Evolutionary conservation across 1,284 basidiomycete genomes (phyloP), one percentile per base, ranked within the genome.

Genomic region (Lignosus rhinocerotis): DNA sequence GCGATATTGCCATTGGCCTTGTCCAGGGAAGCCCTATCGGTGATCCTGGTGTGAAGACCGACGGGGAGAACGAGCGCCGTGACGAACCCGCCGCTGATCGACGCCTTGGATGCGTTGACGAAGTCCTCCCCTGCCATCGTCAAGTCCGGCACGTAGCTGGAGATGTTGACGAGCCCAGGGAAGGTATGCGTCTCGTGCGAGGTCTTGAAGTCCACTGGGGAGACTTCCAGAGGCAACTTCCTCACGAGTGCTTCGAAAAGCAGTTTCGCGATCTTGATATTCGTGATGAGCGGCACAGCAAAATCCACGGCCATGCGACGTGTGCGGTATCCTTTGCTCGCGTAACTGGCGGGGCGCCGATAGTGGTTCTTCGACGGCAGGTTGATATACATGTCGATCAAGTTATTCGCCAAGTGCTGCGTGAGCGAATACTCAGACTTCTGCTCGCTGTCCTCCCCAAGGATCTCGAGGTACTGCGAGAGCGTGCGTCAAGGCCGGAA

Each of bases 271-370:
- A 95, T 96, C 81, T 99, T 99, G 78, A 99, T 92, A 73, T 99
- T 99, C 59, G 96, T 99, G 73, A 99, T 95, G 54, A 99, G 82
- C 0, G 97, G 96, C 39, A 99, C 90, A 34, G 95, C 96, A 70
- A 96, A 98, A 76, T 99, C 96, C 64, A 99, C 96, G n/a, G 97
- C 96, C 92, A 98, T 96, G 65, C 96, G 92, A 72, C 97, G 92
- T 33, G 95, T 96, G 62, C 88, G 87, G 76, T 99, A 99, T 11
- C 96, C 97, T 75, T 97, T 96, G 73, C 94, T 98, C 56, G 94
- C 88, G 74, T 98, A 99, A 74, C 91, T 96, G 14, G 95, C 96
- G 9, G 96, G 96, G 47, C 97, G 92, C 63, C 97, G 92, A 76
- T 95, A 99, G 72, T 96, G 88, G 76, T 99, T 99, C 80, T 95